Base-by-base conservation (phyloP, 1,139 yeast genomes). In the Petasospora fabianii region DNA sequence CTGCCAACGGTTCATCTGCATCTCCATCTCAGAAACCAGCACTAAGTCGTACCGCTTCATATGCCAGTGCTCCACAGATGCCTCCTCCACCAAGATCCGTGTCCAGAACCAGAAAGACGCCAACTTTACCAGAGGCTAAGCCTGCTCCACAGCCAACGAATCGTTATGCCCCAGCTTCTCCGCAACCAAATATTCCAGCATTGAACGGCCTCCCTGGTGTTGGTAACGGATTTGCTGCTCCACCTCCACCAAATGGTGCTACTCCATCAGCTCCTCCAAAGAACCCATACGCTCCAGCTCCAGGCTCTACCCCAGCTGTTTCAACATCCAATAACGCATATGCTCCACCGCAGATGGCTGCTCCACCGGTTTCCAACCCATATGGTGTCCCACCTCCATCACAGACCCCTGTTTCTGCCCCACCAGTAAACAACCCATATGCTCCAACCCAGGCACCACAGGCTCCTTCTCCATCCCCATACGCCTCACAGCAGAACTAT, bases 201-300 rank as follows among this genome's bases (percentile, higher is more conserved):
- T 31, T 38, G 38, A 40, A 28, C 32, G 39, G 34, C 24, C 27
- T 40, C 8, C 32, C 42, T 20, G 26, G 28, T 10, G 19, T 26
- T 11, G 27, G 33, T 12, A 42, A 36, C 24, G 44, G 36, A 6
- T 19, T 44, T 20, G 49, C n/a, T n/a, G n/a, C 54, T 24, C 36
- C 59, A 15, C 52, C 59, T 14, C 43, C 26, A 14, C 30, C 44
- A 20, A 21, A 35, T 4, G 34, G 42, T 34, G 36, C 55, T 38
- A 27, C 50, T 16, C 40, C 57, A 18, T 35, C 55, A 8, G 42
- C 44, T 13, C 49, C 53, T 19, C 52, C 54, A 24, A 46, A 51
- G 40, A 62, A 56, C 43, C 68, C 71, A 40, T 67, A 67, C 42
- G 68, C 67, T 7, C 62, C 64, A 24, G 36, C 36, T 24, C 31